A percentile compares a stretch with the other conserved stretches of the same genome.
Conservation (phyloP, 2,329 filamentous ascomycete species). For the Cladosporium velox region DNA sequence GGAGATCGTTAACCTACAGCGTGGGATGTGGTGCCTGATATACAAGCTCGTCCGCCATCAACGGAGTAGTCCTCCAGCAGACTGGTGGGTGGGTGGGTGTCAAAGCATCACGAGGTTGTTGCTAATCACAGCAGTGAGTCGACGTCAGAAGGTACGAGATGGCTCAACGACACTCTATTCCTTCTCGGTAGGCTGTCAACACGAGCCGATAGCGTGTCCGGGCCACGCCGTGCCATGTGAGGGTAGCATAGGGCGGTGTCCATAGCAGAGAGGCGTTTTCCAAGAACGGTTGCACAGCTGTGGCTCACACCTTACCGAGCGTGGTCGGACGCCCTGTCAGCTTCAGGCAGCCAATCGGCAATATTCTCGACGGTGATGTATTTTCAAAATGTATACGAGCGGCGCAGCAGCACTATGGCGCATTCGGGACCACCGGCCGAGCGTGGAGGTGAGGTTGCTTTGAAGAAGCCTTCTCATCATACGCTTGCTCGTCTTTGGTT, state of each 20-base stretch:
- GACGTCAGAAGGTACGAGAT: conserved; percentile 12
- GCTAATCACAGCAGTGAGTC: conserved; percentile 13
- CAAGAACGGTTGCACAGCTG: conserved; percentile 3
- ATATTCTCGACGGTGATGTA: background rate
- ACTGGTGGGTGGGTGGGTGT: conserved; percentile 2
- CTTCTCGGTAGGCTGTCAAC: conserved; percentile 6
- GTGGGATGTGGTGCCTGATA: conserved; percentile 12
- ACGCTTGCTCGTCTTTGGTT: conserved; percentile 4
- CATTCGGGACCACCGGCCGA: conserved; percentile 15
- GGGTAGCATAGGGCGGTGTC: conserved; percentile 13
- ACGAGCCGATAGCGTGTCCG: conserved; percentile 19
- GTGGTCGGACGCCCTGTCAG: conserved; percentile 12
- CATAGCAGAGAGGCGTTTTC: conserved; percentile 3
- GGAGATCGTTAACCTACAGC: background rate
- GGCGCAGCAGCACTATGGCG: conserved; percentile 16
- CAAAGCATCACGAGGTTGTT: conserved; percentile 20
- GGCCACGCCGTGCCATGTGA: conserved; percentile 12
- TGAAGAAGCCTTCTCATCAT: background rate
- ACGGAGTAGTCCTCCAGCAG: conserved; percentile 1
- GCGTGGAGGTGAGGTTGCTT: conserved; percentile 14
- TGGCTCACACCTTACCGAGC: conserved; percentile 11
- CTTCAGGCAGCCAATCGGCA: conserved; percentile 10
- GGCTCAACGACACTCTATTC: conserved; percentile 14
- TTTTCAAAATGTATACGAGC: conserved; percentile 15
- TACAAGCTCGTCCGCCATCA: conserved; percentile 6